Evolutionary conservation across 306 rosid genomes (phyloP).

Genomic region (Cicer bijugum): DNA sequence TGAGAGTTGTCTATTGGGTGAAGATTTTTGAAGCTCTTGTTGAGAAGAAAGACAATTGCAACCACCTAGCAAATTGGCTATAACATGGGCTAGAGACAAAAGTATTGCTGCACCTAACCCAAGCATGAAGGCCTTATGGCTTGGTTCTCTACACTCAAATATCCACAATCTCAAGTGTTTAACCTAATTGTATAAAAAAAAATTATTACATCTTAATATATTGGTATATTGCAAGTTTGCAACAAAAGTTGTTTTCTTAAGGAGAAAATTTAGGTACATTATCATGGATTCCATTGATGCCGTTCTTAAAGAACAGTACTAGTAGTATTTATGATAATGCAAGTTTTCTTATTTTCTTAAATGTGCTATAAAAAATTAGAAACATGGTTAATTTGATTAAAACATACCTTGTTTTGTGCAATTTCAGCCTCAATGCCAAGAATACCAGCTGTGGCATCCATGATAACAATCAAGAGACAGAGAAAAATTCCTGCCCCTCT

Average conservation of each 20-base stretch:
- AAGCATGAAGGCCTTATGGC: slow-evolving; percentile 74
- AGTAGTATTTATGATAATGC: neutral
- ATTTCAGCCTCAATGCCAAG: slow-evolving; percentile 89
- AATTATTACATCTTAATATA: neutral
- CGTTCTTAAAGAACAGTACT: neutral
- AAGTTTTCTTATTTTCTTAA: neutral
- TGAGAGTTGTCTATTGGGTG: slow-evolving; percentile 76
- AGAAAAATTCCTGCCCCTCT: slow-evolving; percentile 62
- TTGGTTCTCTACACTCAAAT: slow-evolving; percentile 95
- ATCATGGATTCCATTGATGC: neutral
- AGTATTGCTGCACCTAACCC: slow-evolving; percentile 80
- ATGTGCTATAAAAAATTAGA: neutral
- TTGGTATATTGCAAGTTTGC: neutral
- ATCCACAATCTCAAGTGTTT: slow-evolving; percentile 84
- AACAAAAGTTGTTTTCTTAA: slow-evolving; percentile 4
- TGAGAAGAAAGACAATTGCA: slow-evolving; percentile 80
- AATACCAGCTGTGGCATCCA: slow-evolving; percentile 81
- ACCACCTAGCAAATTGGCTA: slow-evolving; percentile 80
- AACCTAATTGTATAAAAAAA: slow-evolving; percentile 55
- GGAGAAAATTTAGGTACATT: neutral
- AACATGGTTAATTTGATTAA: slow-evolving; percentile 23
- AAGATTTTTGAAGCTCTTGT: slow-evolving; percentile 63
- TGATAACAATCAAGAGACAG: slow-evolving; percentile 68
- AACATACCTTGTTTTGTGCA: slow-evolving; percentile 85
- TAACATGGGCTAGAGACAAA: slow-evolving; percentile 69